Percentiles rank a stretch among this genome's conserved stretches.
Evolutionary conservation across 805 yeast genomes (phyloP).

Genomic region (Suhomyces pyralidae): DNA sequence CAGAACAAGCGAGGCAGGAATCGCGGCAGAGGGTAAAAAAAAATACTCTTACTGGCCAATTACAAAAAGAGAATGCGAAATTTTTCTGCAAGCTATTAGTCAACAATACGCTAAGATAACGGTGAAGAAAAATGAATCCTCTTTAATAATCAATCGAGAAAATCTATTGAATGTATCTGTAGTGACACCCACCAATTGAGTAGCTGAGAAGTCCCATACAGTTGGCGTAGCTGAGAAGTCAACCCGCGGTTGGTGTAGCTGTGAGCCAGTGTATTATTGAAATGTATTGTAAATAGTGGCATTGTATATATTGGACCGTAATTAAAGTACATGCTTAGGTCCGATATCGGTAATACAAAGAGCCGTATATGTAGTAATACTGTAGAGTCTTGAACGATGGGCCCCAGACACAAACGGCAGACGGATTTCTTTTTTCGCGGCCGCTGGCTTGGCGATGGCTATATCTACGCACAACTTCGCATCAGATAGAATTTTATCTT

Average conservation of each 20-base stretch:
- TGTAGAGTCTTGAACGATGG: not conserved
- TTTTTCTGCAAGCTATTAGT: not conserved
- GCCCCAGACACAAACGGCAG: not conserved
- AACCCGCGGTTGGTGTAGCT: too few relatives aligned
- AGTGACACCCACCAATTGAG: too few relatives aligned
- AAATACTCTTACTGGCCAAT: not conserved
- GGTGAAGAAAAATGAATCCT: too few relatives aligned
- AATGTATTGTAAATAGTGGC: too few relatives aligned
- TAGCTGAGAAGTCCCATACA: too few relatives aligned
- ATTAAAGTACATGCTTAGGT: not conserved
- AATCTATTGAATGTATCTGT: too few relatives aligned
- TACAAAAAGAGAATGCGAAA: not conserved
- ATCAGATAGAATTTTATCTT: not conserved
- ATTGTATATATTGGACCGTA: not conserved
- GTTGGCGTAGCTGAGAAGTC: too few relatives aligned
- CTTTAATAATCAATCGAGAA: too few relatives aligned
- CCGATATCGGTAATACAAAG: not conserved
- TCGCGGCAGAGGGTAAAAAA: constrained; percentile 7
- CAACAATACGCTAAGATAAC: too few relatives aligned
- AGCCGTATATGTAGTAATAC: not conserved
- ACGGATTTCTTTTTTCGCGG: not conserved
- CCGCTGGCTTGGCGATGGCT: not conserved
- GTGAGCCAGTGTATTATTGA: too few relatives aligned
- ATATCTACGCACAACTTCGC: not conserved
- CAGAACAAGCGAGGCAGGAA: constrained; percentile 15